Base-by-base conservation (phyloP, 208 protist species). In the Wallacemonas rigidus region DNA sequence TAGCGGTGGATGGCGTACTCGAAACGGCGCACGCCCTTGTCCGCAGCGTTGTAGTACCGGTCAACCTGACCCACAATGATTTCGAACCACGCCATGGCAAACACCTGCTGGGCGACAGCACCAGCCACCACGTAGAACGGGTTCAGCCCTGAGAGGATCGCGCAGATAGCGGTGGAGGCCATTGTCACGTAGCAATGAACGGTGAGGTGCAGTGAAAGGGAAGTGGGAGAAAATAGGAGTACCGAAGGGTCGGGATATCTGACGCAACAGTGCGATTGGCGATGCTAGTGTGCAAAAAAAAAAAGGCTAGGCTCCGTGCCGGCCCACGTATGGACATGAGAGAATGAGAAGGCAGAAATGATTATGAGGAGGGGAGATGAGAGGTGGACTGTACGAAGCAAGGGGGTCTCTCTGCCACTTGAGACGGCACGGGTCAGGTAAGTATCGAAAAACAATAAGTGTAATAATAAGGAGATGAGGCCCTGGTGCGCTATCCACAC, bases 21-120 rank as follows among this genome's bases (percentile, higher is more conserved):
- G 38, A 86, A 72, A 50, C 83, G 80, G 45, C 89, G 83, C 39
- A 96, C 92, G 57, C 92, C 92, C 78, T 96, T 96, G 65, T 96
- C 92, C 14, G 92, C 92, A 7, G 92, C 92, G 48, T 86, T 67
- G 69, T 92, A 93, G 80, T 96, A 96, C 11, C 71, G 65, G 68
- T 85, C 80, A 36, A 94, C 75, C 53, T 85, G 78, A 55, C 85
- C 78, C 40, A 96, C 83, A 60, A 96, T 92, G 69, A 71, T 74
- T 55, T 80, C 76, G 67, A 92, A 96, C 92, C 92, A 96, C 47
- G 81, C 43, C 74, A 89, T 82, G 14, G 85, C 85, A 78, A 94
- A 82, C 47, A 93, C 63, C 43, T 90, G 77, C 77, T 96, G 92
- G 14, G 80, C 77, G 2, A 91, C 68, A 39, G 86, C 82, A 64